Conservation (phyloP, 768 basidiomycete species). For the Boletus rubescentipes region DNA sequence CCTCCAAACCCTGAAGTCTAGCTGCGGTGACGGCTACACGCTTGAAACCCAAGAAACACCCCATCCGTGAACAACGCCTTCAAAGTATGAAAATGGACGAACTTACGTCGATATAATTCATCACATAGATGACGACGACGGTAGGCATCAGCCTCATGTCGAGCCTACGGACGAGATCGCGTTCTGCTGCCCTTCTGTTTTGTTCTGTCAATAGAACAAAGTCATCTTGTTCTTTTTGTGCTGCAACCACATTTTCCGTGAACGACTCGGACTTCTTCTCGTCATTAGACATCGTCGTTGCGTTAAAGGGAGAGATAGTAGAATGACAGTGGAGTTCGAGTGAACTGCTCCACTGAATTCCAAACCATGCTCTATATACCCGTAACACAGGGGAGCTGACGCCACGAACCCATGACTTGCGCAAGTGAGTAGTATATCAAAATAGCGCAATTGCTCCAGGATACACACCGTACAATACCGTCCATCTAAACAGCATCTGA, state of each 20-base stretch:
- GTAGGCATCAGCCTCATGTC: conserved; percentile 31
- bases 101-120: conserved; percentile 30
- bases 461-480: too few species aligned
- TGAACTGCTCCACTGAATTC: too few species aligned
- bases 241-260: conserved; percentile 3
- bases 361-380: too few species aligned
- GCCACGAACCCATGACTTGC: too few species aligned
- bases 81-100: not conserved
- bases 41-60: conserved; percentile 15
- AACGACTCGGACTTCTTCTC: conserved; percentile 12
- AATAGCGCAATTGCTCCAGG: too few species aligned
- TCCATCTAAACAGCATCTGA: too few species aligned
- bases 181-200: conserved; percentile 19
- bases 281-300: conserved; percentile 10
- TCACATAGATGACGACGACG: conserved; percentile 21
- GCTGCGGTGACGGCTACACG: conserved; percentile 39
- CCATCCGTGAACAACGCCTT: not conserved
- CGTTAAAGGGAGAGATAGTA: too few species aligned
- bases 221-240: conserved; percentile 4
- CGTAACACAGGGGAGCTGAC: too few species aligned
- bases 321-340: too few species aligned
- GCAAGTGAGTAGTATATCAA: too few species aligned
- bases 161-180: conserved; percentile 25
- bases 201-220: conserved; percentile 8
- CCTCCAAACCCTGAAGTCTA: conserved; percentile 38